phyloP scores from a whole-genome alignment of 1,284 basidiomycete species.

The Cutaneotrichosporon cutaneum region DNA sequence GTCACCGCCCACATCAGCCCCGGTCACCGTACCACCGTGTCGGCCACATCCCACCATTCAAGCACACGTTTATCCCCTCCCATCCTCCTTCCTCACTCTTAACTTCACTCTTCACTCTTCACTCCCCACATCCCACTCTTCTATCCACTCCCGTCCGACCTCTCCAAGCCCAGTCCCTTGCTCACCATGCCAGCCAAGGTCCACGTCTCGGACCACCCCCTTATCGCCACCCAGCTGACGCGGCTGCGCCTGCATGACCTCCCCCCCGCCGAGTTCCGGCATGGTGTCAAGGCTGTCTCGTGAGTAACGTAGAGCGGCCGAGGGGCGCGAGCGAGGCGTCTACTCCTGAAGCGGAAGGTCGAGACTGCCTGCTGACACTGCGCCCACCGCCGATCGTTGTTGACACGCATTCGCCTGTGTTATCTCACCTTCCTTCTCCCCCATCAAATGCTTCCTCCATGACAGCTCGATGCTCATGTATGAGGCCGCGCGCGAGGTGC shows the following conservation, averaged over 20 bases:
- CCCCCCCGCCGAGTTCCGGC: constrained; percentile 45
- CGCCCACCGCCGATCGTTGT: neutral
- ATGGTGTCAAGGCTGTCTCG: constrained; percentile 41
- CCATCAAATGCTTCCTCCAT: neutral
- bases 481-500: constrained; percentile 38
- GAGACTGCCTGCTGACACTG: too few relatives aligned
- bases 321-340: neutral
- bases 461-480: constrained; percentile 45
- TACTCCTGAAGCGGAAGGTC: neutral
- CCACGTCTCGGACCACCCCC: constrained; percentile 42
- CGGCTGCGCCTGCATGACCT: constrained; percentile 48
- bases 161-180: neutral
- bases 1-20: neutral
- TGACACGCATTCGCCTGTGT: neutral
- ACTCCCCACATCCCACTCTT: neutral
- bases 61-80: neutral
- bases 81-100: neutral
- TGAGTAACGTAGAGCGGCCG: constrained; percentile 24
- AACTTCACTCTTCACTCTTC: neutral
- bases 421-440: neutral
- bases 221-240: constrained; percentile 45
- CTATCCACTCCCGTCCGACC: neutral
- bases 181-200: constrained; percentile 12
- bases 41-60: neutral
- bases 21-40: neutral